phyloP scores from a whole-genome alignment of 2,329 filamentous ascomycete genomes.

The Colletotrichum orbiculare region DNA sequence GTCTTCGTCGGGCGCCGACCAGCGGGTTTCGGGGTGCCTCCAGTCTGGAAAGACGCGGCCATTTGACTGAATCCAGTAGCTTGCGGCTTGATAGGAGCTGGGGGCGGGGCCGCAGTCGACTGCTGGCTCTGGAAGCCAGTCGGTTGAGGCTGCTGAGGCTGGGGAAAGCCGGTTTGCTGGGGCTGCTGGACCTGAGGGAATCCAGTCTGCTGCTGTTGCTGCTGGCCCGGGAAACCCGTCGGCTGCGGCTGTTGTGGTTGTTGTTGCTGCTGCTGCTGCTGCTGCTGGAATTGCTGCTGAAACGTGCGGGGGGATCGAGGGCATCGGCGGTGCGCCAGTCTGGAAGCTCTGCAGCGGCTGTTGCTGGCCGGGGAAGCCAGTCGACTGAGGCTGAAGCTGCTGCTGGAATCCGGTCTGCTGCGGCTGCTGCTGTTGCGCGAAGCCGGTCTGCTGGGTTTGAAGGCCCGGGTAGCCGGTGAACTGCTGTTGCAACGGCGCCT shows the following conservation, averaged over 20 bases:
- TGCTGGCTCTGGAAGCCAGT: slow-evolving; percentile 63
- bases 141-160: slow-evolving; percentile 53
- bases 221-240: slow-evolving; percentile 61
- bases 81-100: slow-evolving; percentile 71
- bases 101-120: slow-evolving; percentile 60
- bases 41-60: slow-evolving; percentile 73
- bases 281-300: slow-evolving; percentile 71
- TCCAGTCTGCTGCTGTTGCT: slow-evolving; percentile 55
- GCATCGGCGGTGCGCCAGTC: slow-evolving; percentile 69
- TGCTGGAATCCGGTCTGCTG: slow-evolving; percentile 57
- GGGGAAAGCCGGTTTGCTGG: slow-evolving; percentile 57
- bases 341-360: slow-evolving; percentile 71
- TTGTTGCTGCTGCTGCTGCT: slow-evolving; percentile 65
- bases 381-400: slow-evolving; percentile 73
- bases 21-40: slow-evolving; percentile 56
- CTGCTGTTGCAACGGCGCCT: slow-evolving; percentile 66
- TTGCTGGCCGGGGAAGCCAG: slow-evolving; percentile 71
- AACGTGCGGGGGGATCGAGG: slow-evolving; percentile 69
- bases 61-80: slow-evolving; percentile 74
- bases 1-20: slow-evolving; percentile 62
- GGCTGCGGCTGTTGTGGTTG: slow-evolving; percentile 52
- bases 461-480: slow-evolving; percentile 71
- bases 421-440: slow-evolving; percentile 59
- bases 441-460: slow-evolving; percentile 68
- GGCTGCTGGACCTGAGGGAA: slow-evolving; percentile 56